phyloP scores from a whole-genome alignment of 139 green algal species.

The Spirogloea muscicola region DNA sequence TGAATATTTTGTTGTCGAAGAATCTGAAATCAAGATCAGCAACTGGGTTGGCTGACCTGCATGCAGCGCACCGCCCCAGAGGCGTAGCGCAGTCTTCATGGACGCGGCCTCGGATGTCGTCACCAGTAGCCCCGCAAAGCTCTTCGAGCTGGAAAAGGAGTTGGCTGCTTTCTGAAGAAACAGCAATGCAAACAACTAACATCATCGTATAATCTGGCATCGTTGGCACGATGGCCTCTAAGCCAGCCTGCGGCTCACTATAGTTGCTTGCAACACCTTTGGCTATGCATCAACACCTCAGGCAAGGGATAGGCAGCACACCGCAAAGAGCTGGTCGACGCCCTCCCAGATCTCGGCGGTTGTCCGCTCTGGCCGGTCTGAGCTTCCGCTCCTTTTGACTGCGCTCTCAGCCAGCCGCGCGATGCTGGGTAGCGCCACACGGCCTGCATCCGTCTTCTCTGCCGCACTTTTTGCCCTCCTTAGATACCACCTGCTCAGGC shows the following conservation, averaged over 20 bases:
- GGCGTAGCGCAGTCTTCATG: constrained; percentile 7
- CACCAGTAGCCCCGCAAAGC: constrained; percentile 31
- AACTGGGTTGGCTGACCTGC: not conserved
- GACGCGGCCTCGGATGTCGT: not conserved
- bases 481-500: constrained; percentile 38
- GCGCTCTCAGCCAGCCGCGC: constrained; percentile 15
- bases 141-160: not conserved
- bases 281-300: no score
- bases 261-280: no score
- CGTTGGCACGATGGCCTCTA: no score
- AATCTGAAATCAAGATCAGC: not conserved
- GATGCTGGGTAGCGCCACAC: constrained; percentile 23
- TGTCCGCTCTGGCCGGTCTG: not conserved
- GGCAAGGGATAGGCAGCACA: not conserved
- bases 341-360: constrained; percentile 25
- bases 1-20: no score
- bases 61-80: constrained; percentile 36
- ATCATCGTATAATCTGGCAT: no score
- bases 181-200: no score
- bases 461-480: constrained; percentile 2
- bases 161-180: constrained; percentile 25
- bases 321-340: constrained; percentile 2
- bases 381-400: not conserved
- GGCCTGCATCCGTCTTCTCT: constrained; percentile 37
- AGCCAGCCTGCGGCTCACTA: no score